A percentile compares a stretch with the other conserved stretches of the same genome.
Conservation (phyloP, 2,329 filamentous ascomycete genomes). For the Alternaria gansuensis region DNA sequence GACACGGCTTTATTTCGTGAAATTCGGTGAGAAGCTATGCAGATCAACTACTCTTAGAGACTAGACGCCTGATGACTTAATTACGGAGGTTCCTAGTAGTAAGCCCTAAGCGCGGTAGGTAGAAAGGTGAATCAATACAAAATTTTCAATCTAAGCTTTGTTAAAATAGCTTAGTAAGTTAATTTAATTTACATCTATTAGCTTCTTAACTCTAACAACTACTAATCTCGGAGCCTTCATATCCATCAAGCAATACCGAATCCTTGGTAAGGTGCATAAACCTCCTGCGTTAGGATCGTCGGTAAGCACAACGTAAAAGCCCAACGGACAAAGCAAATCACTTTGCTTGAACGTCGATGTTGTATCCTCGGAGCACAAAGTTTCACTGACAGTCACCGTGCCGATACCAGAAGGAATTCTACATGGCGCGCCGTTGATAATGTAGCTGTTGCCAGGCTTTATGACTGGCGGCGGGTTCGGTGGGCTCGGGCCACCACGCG, state of each 20-base stretch:
- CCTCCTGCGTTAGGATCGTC: slow-evolving; percentile 27
- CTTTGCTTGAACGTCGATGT: slow-evolving; percentile 36
- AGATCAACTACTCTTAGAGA: not conserved
- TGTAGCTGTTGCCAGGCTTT: slow-evolving; percentile 36
- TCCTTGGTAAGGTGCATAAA: not conserved
- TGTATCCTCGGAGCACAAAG: slow-evolving; percentile 37
- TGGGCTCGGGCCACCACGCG: slow-evolving; percentile 28
- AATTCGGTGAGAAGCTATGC: not conserved
- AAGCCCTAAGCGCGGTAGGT: too few species aligned
- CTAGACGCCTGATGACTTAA: too few species aligned
- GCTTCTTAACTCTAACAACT: not conserved
- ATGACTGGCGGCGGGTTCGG: slow-evolving; percentile 32
- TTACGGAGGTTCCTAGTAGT: too few species aligned
- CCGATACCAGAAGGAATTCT: slow-evolving; percentile 31
- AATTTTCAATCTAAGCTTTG: too few species aligned
- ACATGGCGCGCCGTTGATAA: slow-evolving; percentile 37
- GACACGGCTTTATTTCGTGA: not conserved
- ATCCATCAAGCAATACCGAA: not conserved
- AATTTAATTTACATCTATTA: too few species aligned
- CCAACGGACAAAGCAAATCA: slow-evolving; percentile 32
- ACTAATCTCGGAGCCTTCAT: not conserved
- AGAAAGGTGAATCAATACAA: too few species aligned
- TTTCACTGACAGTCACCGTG: slow-evolving; percentile 31
- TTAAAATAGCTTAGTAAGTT: too few species aligned
- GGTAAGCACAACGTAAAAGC: slow-evolving; percentile 40